Evolutionary conservation across 1,284 basidiomycete species (phyloP).

Genomic region (Moniliophthora roreri): DNA sequence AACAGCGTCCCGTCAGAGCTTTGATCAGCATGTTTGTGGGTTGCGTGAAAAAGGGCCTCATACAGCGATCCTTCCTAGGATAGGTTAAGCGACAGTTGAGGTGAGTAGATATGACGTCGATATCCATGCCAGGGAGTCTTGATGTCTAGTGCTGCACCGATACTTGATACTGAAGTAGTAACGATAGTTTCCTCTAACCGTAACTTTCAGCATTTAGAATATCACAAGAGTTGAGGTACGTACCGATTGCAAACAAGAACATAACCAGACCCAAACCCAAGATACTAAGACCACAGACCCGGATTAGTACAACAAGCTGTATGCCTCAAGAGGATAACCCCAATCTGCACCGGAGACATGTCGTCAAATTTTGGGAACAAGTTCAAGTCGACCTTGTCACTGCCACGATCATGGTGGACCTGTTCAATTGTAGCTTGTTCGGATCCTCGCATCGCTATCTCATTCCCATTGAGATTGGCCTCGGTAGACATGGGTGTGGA

Average conservation of each 20-base stretch:
- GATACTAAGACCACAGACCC: neutral
- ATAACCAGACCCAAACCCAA: conserved; percentile 27
- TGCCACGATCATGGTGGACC: too few relatives aligned
- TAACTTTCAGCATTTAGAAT: conserved; percentile 16
- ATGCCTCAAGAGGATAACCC: conserved; percentile 19
- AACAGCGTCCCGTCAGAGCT: conserved; percentile 29
- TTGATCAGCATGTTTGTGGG: neutral
- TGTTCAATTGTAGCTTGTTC: too few relatives aligned
- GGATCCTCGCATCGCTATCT: too few relatives aligned
- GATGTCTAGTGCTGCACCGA: conserved; percentile 27
- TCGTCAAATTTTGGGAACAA: conserved; percentile 18
- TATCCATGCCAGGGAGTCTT: conserved; percentile 33
- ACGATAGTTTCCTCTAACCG: conserved; percentile 32
- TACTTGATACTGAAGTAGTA: conserved; percentile 29
- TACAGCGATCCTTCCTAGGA: conserved; percentile 30
- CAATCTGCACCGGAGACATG: conserved; percentile 19
- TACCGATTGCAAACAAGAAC: conserved; percentile 33
- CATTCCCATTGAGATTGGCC: too few relatives aligned
- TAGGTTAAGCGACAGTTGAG: conserved; percentile 30
- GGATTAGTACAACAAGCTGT: neutral
- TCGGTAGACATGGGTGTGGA: too few relatives aligned
- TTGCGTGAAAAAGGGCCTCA: conserved; percentile 2
- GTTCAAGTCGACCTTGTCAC: too few relatives aligned
- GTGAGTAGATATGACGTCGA: conserved; percentile 33
- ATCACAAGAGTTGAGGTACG: neutral